Base-by-base conservation (phyloP, 2,329 filamentous ascomycete genomes). In the Ustulina deusta region DNA sequence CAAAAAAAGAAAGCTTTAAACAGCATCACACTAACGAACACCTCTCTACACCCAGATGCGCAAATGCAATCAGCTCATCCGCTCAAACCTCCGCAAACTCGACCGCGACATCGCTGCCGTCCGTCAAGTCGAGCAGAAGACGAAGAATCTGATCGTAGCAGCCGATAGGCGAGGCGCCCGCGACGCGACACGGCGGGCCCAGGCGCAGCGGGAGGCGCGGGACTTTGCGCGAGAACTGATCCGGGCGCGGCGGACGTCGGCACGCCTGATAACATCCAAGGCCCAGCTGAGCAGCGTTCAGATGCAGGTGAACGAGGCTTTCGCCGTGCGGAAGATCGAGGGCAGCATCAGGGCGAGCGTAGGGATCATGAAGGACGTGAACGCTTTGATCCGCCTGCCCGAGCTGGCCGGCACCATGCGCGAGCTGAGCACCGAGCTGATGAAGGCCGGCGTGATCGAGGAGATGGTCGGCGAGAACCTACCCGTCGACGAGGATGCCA, bases 261-360 rank as follows among this genome's bases (percentile, higher is more conserved):
- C 86, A 34, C 89, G 96, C 4, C 86, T 98, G 44, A 86, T 91
- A 20, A 98, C 95, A 0, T 91, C 91, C 75, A 97, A 97, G 79
- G 96, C 96, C 1, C 96, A 98, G 82, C 87, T 99, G 55, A 90
- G 91, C 78, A 95, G 91, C 73, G 95, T 99, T 49, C 91, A 95
- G 81, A 97, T 98, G 94, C 96, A 98, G 82, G 95, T 99, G 77
- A 93, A 94, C 77, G 95, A 98, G 83, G 94, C 96, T 1, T 98
- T 98, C 80, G 93, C 93, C 1, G 91, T 98, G 75, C 90, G 93
- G 74, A 97, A 97, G 85, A 98, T 99, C 71, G 94, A 98, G 81
- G 95, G 94, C 52, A 94, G 91, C 76, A 94, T 99, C 77, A 88
- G 89, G 73, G 91, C 92, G 48, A 93, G 90, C 74, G 94, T 95